phyloP scores from a whole-genome alignment of 306 rosid genomes.

The Trifolium pratense region DNA sequence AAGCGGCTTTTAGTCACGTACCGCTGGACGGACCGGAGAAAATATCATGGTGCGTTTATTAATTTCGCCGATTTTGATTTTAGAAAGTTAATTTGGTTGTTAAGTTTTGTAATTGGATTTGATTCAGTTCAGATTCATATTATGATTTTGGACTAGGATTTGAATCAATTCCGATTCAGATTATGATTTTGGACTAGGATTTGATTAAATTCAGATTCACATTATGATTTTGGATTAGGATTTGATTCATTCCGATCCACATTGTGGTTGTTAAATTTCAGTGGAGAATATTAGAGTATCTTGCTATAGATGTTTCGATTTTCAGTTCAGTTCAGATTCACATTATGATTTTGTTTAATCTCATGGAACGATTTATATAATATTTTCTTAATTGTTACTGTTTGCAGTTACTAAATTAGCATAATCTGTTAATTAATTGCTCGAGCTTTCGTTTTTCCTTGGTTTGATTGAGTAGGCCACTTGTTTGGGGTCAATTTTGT shows the following conservation, averaged over 20 bases:
- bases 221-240: no score
- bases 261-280: not conserved
- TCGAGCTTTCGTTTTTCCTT: not conserved
- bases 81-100: not conserved
- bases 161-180: not conserved
- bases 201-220: no score
- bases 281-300: not conserved
- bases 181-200: not conserved
- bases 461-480: constrained; percentile 63
- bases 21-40: constrained; percentile 47
- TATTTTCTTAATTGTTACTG: not conserved
- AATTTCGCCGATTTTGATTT: constrained; percentile 21
- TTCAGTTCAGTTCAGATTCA: not conserved
- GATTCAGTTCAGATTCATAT: no score
- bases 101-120: not conserved
- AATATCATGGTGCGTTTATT: constrained; percentile 74
- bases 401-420: constrained; percentile 12
- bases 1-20: constrained; percentile 62
- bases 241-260: no score
- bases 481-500: constrained; percentile 91
- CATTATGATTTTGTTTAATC: not conserved
- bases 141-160: no score
- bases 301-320: not conserved
- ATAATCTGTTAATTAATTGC: constrained; percentile 8
- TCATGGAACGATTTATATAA: not conserved